Evolutionary conservation across 768 basidiomycete species (phyloP).

Genomic region (Trametes gibbosa): DNA sequence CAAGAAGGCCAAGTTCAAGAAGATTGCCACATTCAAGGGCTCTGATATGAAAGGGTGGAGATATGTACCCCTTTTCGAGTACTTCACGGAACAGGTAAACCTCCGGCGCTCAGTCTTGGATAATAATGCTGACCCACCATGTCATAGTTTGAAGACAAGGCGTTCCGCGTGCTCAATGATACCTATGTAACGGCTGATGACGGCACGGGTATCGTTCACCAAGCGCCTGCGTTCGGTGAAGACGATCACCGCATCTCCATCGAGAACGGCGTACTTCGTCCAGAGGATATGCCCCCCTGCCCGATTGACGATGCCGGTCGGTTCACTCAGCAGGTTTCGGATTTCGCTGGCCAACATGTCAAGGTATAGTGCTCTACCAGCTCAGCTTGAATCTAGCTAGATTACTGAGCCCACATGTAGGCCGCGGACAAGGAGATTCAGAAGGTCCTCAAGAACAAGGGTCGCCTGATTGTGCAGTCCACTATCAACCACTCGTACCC

Average conservation of each 20-base stretch:
- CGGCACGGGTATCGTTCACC: constrained; percentile 98
- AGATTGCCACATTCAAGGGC: constrained; percentile 83
- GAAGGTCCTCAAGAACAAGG: constrained; percentile 83
- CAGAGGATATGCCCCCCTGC: constrained; percentile 94
- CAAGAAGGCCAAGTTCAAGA: constrained; percentile 95
- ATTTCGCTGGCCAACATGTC: constrained; percentile 84
- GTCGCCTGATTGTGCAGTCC: constrained; percentile 83
- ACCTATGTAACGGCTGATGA: constrained; percentile 91
- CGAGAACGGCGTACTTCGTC: constrained; percentile 74
- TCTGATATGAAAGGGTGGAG: constrained; percentile 94
- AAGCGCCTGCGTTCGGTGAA: constrained; percentile 97
- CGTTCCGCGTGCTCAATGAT: constrained; percentile 86
- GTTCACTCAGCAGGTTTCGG: constrained; percentile 87
- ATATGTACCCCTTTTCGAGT: constrained; percentile 93
- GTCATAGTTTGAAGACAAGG: constrained; percentile 80
- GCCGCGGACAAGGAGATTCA: constrained; percentile 94
- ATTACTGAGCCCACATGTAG: constrained; percentile 35
- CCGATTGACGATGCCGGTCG: constrained; percentile 88
- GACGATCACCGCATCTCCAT: constrained; percentile 96
- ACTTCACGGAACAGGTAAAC: constrained; percentile 87
- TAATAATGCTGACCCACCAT: constrained; percentile 1
- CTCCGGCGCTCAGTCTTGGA: constrained; percentile 8
- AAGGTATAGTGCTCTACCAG: constrained; percentile 53
- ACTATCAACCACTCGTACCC: constrained; percentile 91
- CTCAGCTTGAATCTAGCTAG: not conserved